Evolutionary conservation across 2,329 filamentous ascomycete species (phyloP).

Genomic region (Harringtonia lauricola): DNA sequence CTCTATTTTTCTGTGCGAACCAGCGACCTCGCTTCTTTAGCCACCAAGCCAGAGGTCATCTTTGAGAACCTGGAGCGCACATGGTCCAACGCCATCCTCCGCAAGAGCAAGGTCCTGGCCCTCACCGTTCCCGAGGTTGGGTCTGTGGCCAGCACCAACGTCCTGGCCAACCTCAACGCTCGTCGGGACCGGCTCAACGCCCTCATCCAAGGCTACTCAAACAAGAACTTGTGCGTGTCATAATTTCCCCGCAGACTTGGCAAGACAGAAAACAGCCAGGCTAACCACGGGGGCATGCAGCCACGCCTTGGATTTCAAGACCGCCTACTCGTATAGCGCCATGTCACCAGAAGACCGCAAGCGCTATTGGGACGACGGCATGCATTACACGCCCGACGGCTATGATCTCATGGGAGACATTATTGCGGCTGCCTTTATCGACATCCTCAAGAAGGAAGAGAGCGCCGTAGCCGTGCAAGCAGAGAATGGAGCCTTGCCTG

Average conservation of each 20-base stretch:
- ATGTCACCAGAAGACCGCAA: slow-evolving; percentile 33
- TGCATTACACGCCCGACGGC: slow-evolving; percentile 47
- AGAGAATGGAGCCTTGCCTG: neutral
- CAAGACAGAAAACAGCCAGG: too few relatives aligned
- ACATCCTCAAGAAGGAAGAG: slow-evolving; percentile 26
- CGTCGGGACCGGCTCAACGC: slow-evolving; percentile 32
- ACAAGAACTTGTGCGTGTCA: slow-evolving; percentile 38
- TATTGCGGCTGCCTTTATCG: slow-evolving; percentile 40
- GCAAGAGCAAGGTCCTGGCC: slow-evolving; percentile 45
- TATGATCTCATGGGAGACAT: slow-evolving; percentile 52
- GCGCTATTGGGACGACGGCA: slow-evolving; percentile 48
- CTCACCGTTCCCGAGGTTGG: slow-evolving; percentile 49
- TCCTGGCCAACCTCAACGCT: neutral
- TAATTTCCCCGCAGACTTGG: too few relatives aligned
- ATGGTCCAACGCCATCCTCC: slow-evolving; percentile 38
- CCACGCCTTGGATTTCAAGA: slow-evolving; percentile 43
- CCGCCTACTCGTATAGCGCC: slow-evolving; percentile 40
- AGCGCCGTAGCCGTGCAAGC: slow-evolving; percentile 15
- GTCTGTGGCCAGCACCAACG: slow-evolving; percentile 4
- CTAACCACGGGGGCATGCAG: slow-evolving; percentile 21
- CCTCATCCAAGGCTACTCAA: slow-evolving; percentile 36
- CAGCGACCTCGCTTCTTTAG: slow-evolving; percentile 38
- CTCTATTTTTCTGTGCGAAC: neutral
- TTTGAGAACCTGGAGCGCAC: slow-evolving; percentile 34
- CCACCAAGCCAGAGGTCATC: slow-evolving; percentile 27